Conservation (phyloP, 177 flowering plant species). For the Telopea speciosissima region DNA sequence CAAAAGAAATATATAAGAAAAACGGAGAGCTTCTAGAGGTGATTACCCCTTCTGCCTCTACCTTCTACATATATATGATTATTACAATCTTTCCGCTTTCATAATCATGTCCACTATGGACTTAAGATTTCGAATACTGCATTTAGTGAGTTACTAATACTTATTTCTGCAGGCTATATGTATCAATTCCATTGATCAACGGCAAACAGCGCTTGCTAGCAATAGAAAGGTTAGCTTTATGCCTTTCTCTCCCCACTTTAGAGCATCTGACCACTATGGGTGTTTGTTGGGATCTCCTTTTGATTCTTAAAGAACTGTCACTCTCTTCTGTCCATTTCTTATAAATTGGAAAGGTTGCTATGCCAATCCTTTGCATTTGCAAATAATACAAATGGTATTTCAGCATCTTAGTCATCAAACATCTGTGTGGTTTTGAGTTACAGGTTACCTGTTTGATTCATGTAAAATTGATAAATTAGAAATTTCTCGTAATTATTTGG, state of each 20-base stretch:
- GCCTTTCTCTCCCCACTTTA: background rate
- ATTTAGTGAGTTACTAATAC: background rate
- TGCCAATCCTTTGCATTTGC: background rate
- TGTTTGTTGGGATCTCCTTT: background rate
- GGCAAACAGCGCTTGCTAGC: slow-evolving; percentile 78
- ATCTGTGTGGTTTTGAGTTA: no score
- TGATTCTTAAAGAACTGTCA: background rate
- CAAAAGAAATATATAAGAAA: slow-evolving; percentile 63
- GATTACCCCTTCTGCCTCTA: slow-evolving; percentile 11
- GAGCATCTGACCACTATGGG: slow-evolving; percentile 4
- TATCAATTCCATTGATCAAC: slow-evolving; percentile 63
- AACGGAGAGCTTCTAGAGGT: slow-evolving; percentile 97
- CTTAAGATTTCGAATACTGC: background rate
- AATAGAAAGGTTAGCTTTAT: slow-evolving; percentile 59
- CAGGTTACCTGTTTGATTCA: no score
- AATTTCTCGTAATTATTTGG: no score
- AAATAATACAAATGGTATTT: no score
- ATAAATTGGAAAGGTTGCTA: background rate
- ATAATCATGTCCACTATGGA: background rate
- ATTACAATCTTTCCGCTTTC: background rate
- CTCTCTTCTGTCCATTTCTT: background rate
- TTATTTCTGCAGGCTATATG: slow-evolving; percentile 66
- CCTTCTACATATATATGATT: background rate
- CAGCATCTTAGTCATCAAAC: no score
- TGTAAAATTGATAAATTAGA: no score